A percentile compares a stretch with the other conserved stretches of the same genome.
Evolutionary conservation across 352 stramenopile species (phyloP).

Genomic region (Phytopythium aichiense): DNA sequence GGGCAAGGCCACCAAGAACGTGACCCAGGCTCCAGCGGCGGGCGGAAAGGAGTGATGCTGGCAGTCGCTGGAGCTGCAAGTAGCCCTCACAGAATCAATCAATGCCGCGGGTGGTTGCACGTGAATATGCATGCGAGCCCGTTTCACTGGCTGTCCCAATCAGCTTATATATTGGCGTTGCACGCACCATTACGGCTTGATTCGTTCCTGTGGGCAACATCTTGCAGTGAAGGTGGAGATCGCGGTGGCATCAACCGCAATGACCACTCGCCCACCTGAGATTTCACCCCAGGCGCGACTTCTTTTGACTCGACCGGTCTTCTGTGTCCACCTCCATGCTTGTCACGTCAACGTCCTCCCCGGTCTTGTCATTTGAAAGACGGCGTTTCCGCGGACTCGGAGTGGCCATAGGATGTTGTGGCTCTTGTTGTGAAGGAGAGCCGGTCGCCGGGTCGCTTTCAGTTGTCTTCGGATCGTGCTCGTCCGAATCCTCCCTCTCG

Average conservation of each 20-base stretch:
- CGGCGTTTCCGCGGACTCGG: not conserved
- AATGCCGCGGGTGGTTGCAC: not conserved
- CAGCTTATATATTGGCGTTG: slow-evolving; percentile 2
- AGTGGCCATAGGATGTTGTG: not conserved
- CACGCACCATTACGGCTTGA: not conserved
- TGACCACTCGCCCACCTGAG: not conserved
- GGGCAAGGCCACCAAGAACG: slow-evolving; percentile 86
- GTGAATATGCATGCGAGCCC: not conserved
- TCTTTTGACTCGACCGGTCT: not conserved
- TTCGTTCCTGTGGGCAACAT: not conserved
- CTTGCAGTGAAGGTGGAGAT: not conserved
- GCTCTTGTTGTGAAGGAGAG: not conserved
- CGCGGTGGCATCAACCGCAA: not conserved
- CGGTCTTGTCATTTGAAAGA: not conserved
- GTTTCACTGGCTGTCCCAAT: not conserved
- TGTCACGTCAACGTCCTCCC: not conserved
- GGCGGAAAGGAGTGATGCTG: slow-evolving; percentile 9
- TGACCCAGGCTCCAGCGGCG: slow-evolving; percentile 33
- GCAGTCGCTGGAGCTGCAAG: not conserved
- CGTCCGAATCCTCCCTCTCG: slow-evolving; percentile 12
- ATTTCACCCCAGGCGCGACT: not conserved
- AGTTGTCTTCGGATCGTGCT: not conserved
- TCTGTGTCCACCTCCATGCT: not conserved
- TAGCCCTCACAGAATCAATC: not conserved
- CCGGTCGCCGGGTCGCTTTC: not conserved